Conservation (phyloP, 2,329 filamentous ascomycete genomes). For the Neonectria magnoliae region DNA sequence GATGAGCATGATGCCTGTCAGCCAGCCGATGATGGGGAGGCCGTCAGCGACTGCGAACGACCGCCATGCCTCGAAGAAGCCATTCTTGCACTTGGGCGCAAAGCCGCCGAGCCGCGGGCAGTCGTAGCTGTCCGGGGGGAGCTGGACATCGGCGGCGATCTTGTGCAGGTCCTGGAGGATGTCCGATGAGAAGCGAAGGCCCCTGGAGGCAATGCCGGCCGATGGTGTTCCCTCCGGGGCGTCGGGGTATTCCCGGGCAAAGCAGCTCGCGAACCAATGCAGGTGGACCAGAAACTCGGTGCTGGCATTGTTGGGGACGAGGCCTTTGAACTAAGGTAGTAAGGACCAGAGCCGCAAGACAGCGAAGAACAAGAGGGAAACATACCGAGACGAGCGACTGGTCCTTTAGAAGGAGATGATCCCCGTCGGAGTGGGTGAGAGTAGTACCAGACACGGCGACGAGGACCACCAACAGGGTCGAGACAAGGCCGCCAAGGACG, state of each 20-base stretch:
- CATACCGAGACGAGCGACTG: constrained; percentile 41
- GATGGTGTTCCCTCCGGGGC: constrained; percentile 36
- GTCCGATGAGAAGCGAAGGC: constrained; percentile 28
- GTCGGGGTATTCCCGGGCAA: constrained; percentile 42
- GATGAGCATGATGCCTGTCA: constrained; percentile 30
- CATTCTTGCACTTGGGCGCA: constrained; percentile 35
- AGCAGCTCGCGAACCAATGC: constrained; percentile 39
- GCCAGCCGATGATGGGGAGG: constrained; percentile 28
- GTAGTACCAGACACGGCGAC: constrained; percentile 39
- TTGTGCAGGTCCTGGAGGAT: constrained; percentile 33
- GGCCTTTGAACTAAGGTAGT: constrained; percentile 37
- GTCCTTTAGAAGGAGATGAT: constrained; percentile 35
- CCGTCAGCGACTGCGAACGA: constrained; percentile 28
- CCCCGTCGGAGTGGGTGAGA: constrained; percentile 23
- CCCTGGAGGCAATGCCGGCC: constrained; percentile 35
- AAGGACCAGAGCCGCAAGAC: background rate
- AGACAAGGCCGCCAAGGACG: constrained; percentile 35
- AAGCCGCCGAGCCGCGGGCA: constrained; percentile 33
- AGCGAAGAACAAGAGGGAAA: background rate
- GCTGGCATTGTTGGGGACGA: constrained; percentile 40
- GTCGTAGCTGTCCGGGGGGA: constrained; percentile 35
- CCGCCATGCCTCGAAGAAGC: constrained; percentile 43
- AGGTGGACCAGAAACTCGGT: constrained; percentile 41
- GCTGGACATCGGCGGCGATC: constrained; percentile 34
- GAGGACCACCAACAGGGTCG: constrained; percentile 29